Evolutionary conservation across 2,329 filamentous ascomycete species (phyloP).

Genomic region (Grosmannia penicillata): DNA sequence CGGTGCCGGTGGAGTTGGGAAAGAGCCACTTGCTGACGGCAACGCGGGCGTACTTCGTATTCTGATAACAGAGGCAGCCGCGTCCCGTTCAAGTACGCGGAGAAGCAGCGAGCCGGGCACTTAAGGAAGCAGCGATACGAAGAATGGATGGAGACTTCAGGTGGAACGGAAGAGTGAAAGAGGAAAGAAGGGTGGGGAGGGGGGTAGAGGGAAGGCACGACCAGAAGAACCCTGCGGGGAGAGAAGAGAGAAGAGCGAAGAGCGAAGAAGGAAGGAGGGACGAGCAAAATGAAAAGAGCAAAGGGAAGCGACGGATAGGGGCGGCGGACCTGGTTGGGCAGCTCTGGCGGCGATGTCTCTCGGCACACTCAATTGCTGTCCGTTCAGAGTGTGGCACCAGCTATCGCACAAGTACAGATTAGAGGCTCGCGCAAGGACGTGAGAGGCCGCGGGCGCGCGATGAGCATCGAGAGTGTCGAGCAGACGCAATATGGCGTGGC

Average conservation of each 20-base stretch:
- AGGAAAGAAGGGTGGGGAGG: constrained; percentile 2
- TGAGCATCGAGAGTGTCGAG: too few relatives aligned
- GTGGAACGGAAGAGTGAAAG: constrained; percentile 2
- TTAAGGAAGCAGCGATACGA: neutral
- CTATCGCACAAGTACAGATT: too few relatives aligned
- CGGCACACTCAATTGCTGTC: too few relatives aligned
- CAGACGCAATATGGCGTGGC: too few relatives aligned
- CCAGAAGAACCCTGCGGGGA: neutral
- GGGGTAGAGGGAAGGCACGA: neutral
- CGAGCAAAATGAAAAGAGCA: neutral
- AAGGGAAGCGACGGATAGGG: neutral
- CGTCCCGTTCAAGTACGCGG: too few relatives aligned
- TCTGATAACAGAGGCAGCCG: too few relatives aligned
- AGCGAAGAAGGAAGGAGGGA: neutral
- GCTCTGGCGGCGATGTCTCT: too few relatives aligned
- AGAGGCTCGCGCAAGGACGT: too few relatives aligned
- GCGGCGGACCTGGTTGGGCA: too few relatives aligned
- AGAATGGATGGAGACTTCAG: neutral
- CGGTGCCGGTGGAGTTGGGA: constrained; percentile 3
- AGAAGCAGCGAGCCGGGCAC: too few relatives aligned
- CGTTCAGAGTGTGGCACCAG: too few relatives aligned
- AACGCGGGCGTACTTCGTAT: neutral
- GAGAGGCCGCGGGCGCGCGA: too few relatives aligned
- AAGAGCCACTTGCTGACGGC: constrained; percentile 6
- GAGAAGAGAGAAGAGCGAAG: neutral